Evolutionary conservation across 352 stramenopile species (phyloP).

Genomic region (Globisporangium recalcitrans): DNA sequence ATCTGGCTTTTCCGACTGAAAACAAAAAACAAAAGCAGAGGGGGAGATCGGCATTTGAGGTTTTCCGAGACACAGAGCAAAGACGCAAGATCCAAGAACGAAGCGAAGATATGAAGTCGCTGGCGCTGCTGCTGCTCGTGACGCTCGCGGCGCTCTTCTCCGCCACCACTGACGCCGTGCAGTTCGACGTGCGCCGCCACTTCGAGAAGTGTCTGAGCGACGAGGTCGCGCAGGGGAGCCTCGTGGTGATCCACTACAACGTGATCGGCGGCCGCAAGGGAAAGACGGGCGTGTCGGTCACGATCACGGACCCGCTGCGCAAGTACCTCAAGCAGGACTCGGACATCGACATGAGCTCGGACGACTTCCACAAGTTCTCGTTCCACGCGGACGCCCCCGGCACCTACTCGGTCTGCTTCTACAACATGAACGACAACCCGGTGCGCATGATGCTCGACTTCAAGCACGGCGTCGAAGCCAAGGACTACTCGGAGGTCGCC

Average conservation of each 20-base stretch:
- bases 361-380: constrained; percentile 81
- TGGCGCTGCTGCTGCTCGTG: constrained; percentile 30
- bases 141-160: constrained; percentile 17
- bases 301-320: constrained; percentile 65
- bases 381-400: constrained; percentile 68
- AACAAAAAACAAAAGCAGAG: no score
- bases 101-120: constrained; percentile 8
- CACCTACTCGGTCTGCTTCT: constrained; percentile 78
- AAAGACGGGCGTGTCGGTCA: constrained; percentile 62
- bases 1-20: no score
- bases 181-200: constrained; percentile 70
- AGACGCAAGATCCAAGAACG: constrained; percentile 3
- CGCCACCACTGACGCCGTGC: constrained; percentile 45
- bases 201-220: constrained; percentile 83
- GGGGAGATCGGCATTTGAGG: neutral
- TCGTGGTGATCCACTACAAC: constrained; percentile 84
- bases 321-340: constrained; percentile 83
- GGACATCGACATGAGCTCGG: constrained; percentile 77
- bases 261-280: constrained; percentile 59
- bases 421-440: constrained; percentile 70
- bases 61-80: neutral
- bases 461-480: constrained; percentile 84
- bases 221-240: constrained; percentile 65
- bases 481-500: constrained; percentile 86
- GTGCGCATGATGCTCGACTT: constrained; percentile 82